Evolutionary conservation across 2,329 filamentous ascomycete genomes (phyloP).

Genomic region (Amauroascus niger): DNA sequence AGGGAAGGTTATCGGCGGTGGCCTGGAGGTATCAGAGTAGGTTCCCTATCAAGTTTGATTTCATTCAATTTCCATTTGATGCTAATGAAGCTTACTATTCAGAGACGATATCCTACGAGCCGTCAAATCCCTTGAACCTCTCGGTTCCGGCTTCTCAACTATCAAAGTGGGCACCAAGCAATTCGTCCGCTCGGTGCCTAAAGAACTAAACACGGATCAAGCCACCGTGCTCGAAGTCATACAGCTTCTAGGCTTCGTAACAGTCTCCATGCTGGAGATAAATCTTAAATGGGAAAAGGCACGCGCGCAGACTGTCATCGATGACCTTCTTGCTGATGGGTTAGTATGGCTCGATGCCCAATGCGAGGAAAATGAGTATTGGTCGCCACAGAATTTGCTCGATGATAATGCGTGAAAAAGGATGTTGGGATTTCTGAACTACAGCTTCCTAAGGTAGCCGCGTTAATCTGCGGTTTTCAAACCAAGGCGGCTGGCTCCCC

Average conservation of each 20-base stretch:
- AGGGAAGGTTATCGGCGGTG: conserved; percentile 62
- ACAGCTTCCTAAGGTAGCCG: too few species aligned
- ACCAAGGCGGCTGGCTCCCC: too few species aligned
- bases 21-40: conserved; percentile 68
- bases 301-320: conserved; percentile 76
- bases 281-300: conserved; percentile 81
- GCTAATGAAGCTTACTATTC: background rate
- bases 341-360: conserved; percentile 93
- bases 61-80: background rate
- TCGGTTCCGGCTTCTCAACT: conserved; percentile 80
- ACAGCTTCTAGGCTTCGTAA: conserved; percentile 82
- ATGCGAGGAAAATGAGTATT: conserved; percentile 81
- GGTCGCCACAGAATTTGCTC: conserved; percentile 48
- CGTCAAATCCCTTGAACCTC: conserved; percentile 73
- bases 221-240: conserved; percentile 83
- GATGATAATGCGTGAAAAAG: conserved; percentile 32
- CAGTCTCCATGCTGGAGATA: conserved; percentile 73
- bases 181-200: conserved; percentile 86
- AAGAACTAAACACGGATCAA: conserved; percentile 92
- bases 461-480: background rate
- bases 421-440: background rate
- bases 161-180: conserved; percentile 72
- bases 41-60: background rate
- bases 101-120: conserved; percentile 85
- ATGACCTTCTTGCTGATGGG: conserved; percentile 79